Base-by-base conservation (phyloP, 2,329 filamentous ascomycete genomes). In the Epicoccum sorghinum region DNA sequence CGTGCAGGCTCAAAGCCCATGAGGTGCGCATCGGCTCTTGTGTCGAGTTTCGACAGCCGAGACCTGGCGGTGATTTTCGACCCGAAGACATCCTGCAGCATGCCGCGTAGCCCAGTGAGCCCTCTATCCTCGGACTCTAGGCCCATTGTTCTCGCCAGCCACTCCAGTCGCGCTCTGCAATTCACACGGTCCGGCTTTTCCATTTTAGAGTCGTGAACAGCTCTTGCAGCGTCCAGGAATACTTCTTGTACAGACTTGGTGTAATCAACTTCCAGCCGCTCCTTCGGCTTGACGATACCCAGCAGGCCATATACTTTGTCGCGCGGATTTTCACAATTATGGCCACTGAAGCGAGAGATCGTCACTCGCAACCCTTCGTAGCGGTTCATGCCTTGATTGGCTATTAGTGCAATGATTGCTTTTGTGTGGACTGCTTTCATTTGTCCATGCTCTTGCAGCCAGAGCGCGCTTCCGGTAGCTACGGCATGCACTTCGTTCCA, bases 231-330 rank as follows among this genome's bases (percentile, higher is more conserved):
- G 25, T 47, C 44, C 3, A 47, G 5, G 10, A 38, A 47, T 1
- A 47, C 44, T 8, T 38, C 44, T 9, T 38, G 35, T 8, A 47
- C 44, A 3, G 24, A 22, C 5, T 47, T 47, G 2, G 8, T 30
- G 12, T 47, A 47, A 24, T 47, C 44, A 6, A 38, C 33, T n/a
- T 29, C 44, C 14, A 47, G 3, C 2, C 44, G 44, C n/a, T 47
- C 24, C 14, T 30, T 29, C 5, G 7, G 13, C 6, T 23, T 10
- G 9, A 47, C 44, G n/a, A 47, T 38, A 9, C 44, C 44, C 24
- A 38, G 44, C n/a, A 47, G 35, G 0, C 44, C 44, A 25, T 47
- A 47, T 9, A 47, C 35, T n/a, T 38, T 47, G 14, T 47, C 44
- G 3, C 44, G 44, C 4, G 44, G 33, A 10, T 47, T n/a, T 4